Conservation (phyloP, 768 basidiomycete species). For the Mrakia frigida region DNA sequence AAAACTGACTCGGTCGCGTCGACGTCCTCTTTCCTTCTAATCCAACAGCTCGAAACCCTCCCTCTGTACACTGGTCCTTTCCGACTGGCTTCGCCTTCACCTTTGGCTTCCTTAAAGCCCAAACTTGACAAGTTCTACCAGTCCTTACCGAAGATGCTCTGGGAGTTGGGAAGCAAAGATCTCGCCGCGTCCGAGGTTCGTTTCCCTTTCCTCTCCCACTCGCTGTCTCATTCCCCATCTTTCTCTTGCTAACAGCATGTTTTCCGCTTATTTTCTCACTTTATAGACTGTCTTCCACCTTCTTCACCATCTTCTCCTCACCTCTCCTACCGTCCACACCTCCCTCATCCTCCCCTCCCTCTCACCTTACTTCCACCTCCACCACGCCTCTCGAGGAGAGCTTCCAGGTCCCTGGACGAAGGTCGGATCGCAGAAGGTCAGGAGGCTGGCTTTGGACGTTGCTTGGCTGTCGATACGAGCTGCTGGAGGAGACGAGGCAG, state of each 20-base stretch:
- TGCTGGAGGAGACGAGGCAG: constrained; percentile 34
- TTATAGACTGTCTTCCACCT: constrained; percentile 52
- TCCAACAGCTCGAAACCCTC: constrained; percentile 57
- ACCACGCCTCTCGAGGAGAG: constrained; percentile 67
- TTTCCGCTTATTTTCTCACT: background rate
- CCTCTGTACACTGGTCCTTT: constrained; percentile 54
- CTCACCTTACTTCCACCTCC: constrained; percentile 73
- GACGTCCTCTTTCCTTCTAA: background rate
- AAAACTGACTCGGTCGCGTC: background rate
- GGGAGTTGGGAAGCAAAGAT: constrained; percentile 70
- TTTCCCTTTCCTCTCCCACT: background rate
- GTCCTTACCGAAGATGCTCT: constrained; percentile 71
- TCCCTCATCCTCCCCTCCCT: constrained; percentile 51
- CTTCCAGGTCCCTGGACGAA: constrained; percentile 66
- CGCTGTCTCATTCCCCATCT: background rate
- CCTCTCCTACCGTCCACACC: constrained; percentile 24
- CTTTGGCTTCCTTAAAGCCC: background rate
- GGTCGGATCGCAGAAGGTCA: background rate
- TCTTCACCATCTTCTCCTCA: constrained; percentile 48
- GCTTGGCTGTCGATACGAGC: constrained; percentile 37
- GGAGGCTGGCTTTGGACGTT: constrained; percentile 60
- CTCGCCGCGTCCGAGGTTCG: constrained; percentile 59
- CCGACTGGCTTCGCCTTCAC: constrained; percentile 36
- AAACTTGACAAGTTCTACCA: constrained; percentile 58
- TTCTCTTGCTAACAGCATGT: constrained; percentile 42